Evolutionary conservation across 768 basidiomycete species (phyloP).

Genomic region (Lactarius sanguifluus): DNA sequence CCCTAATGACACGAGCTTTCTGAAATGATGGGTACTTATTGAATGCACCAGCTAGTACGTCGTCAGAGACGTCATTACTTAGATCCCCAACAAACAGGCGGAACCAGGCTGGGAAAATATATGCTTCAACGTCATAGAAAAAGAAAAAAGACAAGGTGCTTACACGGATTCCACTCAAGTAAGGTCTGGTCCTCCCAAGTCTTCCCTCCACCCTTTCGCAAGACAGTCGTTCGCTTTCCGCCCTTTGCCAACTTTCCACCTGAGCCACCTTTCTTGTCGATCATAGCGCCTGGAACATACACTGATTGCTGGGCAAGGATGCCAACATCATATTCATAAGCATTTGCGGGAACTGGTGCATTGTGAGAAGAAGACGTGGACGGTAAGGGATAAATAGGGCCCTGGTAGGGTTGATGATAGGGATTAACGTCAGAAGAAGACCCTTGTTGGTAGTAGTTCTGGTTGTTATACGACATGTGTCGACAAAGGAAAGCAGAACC

Average conservation of each 20-base stretch:
- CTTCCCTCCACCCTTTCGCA: slow-evolving; percentile 94
- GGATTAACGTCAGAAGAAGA: slow-evolving; percentile 62
- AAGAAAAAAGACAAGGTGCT: slow-evolving; percentile 35
- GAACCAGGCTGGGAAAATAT: slow-evolving; percentile 75
- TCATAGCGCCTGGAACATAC: slow-evolving; percentile 89
- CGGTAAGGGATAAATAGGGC: slow-evolving; percentile 66
- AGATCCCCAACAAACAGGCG: slow-evolving; percentile 96
- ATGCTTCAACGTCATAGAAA: slow-evolving; percentile 20
- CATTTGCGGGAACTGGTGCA: slow-evolving; percentile 84
- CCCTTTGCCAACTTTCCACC: slow-evolving; percentile 87
- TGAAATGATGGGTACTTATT: slow-evolving; percentile 90
- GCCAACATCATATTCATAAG: slow-evolving; percentile 90
- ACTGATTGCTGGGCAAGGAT: slow-evolving; percentile 89
- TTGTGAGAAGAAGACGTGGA: slow-evolving; percentile 62
- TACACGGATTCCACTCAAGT: slow-evolving; percentile 96
- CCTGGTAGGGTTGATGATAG: slow-evolving; percentile 78
- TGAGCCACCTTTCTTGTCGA: slow-evolving; percentile 82
- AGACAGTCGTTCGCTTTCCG: slow-evolving; percentile 88
- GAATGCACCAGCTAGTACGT: slow-evolving; percentile 90
- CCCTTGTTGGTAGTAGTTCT: slow-evolving; percentile 39
- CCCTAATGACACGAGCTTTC: slow-evolving; percentile 94
- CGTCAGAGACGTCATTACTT: slow-evolving; percentile 97
- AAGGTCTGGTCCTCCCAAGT: slow-evolving; percentile 98
- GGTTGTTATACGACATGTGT: slow-evolving; percentile 46
- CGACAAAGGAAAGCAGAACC: slow-evolving; percentile 21